phyloP scores from a whole-genome alignment of 495 filamentous ascomycete species.

The Glutinoglossum americanum region DNA sequence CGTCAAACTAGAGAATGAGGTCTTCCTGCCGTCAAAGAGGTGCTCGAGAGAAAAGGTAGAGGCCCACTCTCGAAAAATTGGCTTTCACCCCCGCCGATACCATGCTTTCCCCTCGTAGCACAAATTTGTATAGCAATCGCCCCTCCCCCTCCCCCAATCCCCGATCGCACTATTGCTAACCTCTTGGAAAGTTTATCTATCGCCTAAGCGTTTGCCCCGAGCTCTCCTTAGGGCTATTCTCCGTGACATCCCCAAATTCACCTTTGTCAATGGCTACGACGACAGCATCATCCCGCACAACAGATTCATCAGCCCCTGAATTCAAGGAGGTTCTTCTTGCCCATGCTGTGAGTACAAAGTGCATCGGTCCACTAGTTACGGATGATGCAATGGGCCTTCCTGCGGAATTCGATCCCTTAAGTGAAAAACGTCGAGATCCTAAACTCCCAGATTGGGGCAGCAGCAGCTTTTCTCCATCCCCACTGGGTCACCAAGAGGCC shows the following conservation, averaged over 20 bases:
- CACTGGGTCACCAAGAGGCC: slow-evolving; percentile 41
- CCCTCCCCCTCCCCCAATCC: no score
- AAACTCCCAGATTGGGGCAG: slow-evolving; percentile 1
- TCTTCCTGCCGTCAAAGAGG: slow-evolving; percentile 51
- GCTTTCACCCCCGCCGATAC: no score
- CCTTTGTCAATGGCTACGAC: slow-evolving; percentile 23
- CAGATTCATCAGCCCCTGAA: slow-evolving; percentile 25
- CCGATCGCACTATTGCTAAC: background rate
- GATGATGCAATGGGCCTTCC: slow-evolving; percentile 62
- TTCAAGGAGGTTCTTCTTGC: slow-evolving; percentile 48
- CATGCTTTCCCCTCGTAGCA: background rate
- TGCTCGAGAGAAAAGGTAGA: slow-evolving; percentile 61
- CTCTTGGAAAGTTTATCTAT: slow-evolving; percentile 43
- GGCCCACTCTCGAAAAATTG: background rate
- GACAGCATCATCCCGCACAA: slow-evolving; percentile 20
- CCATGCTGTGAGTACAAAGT: slow-evolving; percentile 60
- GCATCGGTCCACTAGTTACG: slow-evolving; percentile 34
- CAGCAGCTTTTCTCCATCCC: slow-evolving; percentile 14
- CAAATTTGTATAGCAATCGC: background rate
- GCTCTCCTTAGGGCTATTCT: slow-evolving; percentile 62
- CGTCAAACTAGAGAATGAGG: slow-evolving; percentile 47
- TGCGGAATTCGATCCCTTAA: slow-evolving; percentile 30
- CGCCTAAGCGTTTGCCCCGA: slow-evolving; percentile 61
- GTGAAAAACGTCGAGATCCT: slow-evolving; percentile 3
- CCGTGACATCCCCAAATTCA: slow-evolving; percentile 26